Conservation (phyloP, 202 grass and related monocot genomes). For the Setaria italica region DNA sequence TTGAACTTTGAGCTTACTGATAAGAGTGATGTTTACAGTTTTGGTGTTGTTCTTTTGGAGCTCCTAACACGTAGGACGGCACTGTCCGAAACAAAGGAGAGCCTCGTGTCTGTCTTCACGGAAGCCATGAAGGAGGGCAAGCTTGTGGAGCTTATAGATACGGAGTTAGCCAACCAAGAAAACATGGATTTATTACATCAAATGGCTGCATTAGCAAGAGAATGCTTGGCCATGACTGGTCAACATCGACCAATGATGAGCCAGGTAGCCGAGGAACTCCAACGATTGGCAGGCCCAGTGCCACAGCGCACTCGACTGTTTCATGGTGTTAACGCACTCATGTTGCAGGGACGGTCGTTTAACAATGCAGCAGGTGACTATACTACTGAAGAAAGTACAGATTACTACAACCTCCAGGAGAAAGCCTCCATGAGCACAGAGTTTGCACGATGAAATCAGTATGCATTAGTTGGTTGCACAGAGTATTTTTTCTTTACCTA, state of each 20-base stretch:
- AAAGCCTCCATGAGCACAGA: too few relatives aligned
- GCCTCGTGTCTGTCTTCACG: slow-evolving; percentile 28
- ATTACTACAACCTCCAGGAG: too few relatives aligned
- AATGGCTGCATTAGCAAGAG: not conserved
- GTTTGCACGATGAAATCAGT: too few relatives aligned
- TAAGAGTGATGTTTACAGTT: slow-evolving; percentile 61
- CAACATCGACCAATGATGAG: slow-evolving; percentile 36
- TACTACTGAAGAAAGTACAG: too few relatives aligned
- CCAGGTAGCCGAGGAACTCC: slow-evolving; percentile 6
- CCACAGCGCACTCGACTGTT: too few relatives aligned
- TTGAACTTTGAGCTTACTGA: slow-evolving; percentile 44
- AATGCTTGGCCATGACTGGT: not conserved
- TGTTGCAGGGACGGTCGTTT: too few relatives aligned
- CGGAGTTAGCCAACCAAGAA: not conserved
- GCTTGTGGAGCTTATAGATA: slow-evolving; percentile 29
- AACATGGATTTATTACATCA: not conserved
- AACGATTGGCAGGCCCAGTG: too few relatives aligned
- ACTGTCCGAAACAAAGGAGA: slow-evolving; percentile 15
- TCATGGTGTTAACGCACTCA: too few relatives aligned
- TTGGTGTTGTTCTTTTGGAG: slow-evolving; percentile 54
- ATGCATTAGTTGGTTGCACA: too few relatives aligned
- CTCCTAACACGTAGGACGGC: slow-evolving; percentile 46
- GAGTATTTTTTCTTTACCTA: too few relatives aligned
- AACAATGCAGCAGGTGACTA: too few relatives aligned
- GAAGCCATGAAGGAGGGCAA: slow-evolving; percentile 17